These are phyloP conservation scores for Mycena pura DNA, from an alignment of 768 basidiomycete species.

Conservation along the genomic window DNA sequence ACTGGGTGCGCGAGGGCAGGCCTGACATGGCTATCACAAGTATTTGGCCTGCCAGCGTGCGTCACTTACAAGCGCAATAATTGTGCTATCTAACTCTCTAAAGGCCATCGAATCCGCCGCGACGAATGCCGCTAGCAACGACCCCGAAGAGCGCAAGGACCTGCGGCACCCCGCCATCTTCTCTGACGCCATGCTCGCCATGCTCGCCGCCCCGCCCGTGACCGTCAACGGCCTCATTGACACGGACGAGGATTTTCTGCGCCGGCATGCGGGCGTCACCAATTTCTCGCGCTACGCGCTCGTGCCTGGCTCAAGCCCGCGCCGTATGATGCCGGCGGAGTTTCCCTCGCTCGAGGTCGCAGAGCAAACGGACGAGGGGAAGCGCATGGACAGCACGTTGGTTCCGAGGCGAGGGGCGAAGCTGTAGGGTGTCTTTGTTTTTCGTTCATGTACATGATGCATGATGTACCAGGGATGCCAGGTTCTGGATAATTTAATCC, in stretches of 20 bases:
- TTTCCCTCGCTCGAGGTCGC: slow-evolving; percentile 20
- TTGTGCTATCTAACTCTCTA: background rate
- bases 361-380: slow-evolving; percentile 28
- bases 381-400: slow-evolving; percentile 23
- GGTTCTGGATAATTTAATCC: no score
- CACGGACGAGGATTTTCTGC: slow-evolving; percentile 25
- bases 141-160: slow-evolving; percentile 2
- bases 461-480: no score
- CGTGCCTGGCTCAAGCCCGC: slow-evolving; percentile 14
- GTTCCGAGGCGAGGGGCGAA: slow-evolving; percentile 10
- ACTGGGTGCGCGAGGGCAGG: slow-evolving; percentile 24
- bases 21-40: slow-evolving; percentile 29
- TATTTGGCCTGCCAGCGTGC: slow-evolving; percentile 25
- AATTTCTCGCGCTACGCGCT: slow-evolving; percentile 23
- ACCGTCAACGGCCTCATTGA: slow-evolving; percentile 23
- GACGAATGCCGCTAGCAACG: slow-evolving; percentile 7
- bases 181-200: slow-evolving; percentile 28
- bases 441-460: no score
- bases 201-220: slow-evolving; percentile 18
- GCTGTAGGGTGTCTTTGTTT: no score
- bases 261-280: slow-evolving; percentile 18
- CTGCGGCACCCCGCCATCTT: slow-evolving; percentile 24
- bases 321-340: slow-evolving; percentile 24
- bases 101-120: slow-evolving; percentile 27
- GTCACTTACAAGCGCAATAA: background rate